Evolutionary conservation across 306 rosid species (phyloP).

Genomic region (Cicer judaicum): DNA sequence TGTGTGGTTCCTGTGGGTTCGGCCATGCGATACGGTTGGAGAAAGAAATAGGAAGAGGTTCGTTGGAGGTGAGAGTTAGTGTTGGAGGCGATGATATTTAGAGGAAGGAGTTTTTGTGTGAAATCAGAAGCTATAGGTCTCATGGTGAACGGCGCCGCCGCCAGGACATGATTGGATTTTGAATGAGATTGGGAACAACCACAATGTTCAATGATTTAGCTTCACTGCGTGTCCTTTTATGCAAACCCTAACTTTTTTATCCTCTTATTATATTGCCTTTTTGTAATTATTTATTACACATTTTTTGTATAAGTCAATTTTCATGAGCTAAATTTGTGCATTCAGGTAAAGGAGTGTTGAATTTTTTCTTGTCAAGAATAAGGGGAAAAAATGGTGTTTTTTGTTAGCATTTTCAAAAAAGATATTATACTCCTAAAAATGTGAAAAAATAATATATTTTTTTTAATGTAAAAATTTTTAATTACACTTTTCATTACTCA

Average conservation of each 20-base stretch:
- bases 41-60: constrained; percentile 31
- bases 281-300: too few relatives aligned
- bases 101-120: constrained; percentile 41
- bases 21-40: constrained; percentile 46
- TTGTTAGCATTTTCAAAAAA: too few relatives aligned
- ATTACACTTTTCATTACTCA: too few relatives aligned
- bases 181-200: not conserved
- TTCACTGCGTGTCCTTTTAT: not conserved
- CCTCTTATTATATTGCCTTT: too few relatives aligned
- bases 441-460: too few relatives aligned
- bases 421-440: too few relatives aligned
- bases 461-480: too few relatives aligned
- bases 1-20: not conserved
- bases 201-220: not conserved
- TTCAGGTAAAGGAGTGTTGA: too few relatives aligned
- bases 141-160: constrained; percentile 41
- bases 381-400: too few relatives aligned
- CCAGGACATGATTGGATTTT: not conserved
- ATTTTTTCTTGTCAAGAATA: too few relatives aligned
- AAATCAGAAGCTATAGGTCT: constrained; percentile 23
- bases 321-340: too few relatives aligned
- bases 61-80: constrained; percentile 30
- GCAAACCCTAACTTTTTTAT: not conserved
- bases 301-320: too few relatives aligned
- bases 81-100: constrained; percentile 7